Base-by-base conservation (phyloP, 257 asterid species). In the Catharanthus roseus region DNA sequence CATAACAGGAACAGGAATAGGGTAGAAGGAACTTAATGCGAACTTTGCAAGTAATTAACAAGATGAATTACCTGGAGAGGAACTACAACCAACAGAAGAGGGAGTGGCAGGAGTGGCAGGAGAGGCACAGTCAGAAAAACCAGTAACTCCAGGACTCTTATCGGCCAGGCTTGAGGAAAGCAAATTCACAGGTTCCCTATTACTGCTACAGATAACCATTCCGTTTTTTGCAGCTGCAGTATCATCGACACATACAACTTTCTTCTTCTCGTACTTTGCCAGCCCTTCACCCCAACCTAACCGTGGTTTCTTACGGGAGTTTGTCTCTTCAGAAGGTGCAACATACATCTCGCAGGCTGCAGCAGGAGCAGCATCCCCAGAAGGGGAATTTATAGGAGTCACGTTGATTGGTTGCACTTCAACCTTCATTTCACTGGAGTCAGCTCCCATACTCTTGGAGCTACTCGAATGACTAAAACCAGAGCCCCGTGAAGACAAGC, bases 221-320 rank as follows among this genome's bases (percentile, higher is more conserved):
- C 76, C 86, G 73, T 80, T 79, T 66, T 80, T 78, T 24, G 66
- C 5, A 50, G 74, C 4, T 45, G 28, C 75, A 74, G 77, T 72
- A 71, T 88, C 96, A 77, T 88, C 99, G 72, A 88, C 85, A 47
- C 82, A 85, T 47, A 82, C 98, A 36, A 91, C 96, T 79, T 85
- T 91, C 86, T 95, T 89, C 82, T 89, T 95, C 87, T 95, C 99
- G 77, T 79, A 90, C 85, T 95, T 95, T 6, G 99, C 99, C 34
- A 95, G 88, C 60, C 98, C 99, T 83, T 89, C 97, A 58, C 99
- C 99, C 97, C 97, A 95, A 73, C 98, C 95, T 72, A 95, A 87
- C 36, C 99, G 98, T 1, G 93, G 96, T 84, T 95, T 95, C 90
- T 91, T 95, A 77, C 96, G 82, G 65, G 97, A 92, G 72, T 80